phyloP scores from a whole-genome alignment of 2,329 filamentous ascomycete species.

The Teratosphaeria zuluensis region DNA sequence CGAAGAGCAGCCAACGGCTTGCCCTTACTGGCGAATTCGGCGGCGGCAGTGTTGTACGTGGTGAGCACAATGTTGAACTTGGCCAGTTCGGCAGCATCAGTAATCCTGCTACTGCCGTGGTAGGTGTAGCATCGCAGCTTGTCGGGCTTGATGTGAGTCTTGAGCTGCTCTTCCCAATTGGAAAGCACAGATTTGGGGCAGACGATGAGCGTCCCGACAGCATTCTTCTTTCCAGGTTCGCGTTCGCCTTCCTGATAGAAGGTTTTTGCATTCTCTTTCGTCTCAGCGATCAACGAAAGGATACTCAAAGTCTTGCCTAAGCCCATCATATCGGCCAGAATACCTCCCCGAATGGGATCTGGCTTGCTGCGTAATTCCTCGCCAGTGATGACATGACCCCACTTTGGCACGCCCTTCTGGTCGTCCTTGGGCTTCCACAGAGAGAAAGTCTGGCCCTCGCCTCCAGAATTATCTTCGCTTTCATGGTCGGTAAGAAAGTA shows the following conservation, averaged over 20 bases:
- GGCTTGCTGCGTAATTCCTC: constrained; percentile 37
- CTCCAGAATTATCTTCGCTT: constrained; percentile 30
- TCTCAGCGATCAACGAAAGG: constrained; percentile 63
- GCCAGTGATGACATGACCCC: constrained; percentile 79
- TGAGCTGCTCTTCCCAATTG: constrained; percentile 92
- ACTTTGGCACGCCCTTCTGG: constrained; percentile 51
- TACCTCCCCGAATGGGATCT: constrained; percentile 31
- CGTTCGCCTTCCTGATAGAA: constrained; percentile 35
- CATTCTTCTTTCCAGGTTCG: constrained; percentile 48
- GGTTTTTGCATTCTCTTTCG: constrained; percentile 49
- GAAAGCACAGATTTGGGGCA: constrained; percentile 83
- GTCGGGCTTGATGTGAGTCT: constrained; percentile 60
- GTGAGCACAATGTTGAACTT: constrained; percentile 80
- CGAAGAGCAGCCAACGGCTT: constrained; percentile 66
- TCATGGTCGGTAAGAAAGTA: constrained; percentile 79
- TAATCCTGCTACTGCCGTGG: constrained; percentile 68
- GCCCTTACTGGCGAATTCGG: constrained; percentile 48
- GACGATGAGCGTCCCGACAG: constrained; percentile 72
- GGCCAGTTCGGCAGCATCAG: constrained; percentile 57
- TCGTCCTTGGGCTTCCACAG: constrained; percentile 62
- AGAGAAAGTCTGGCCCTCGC: constrained; percentile 45
- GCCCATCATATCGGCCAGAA: constrained; percentile 44
- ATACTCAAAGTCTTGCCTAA: constrained; percentile 59
- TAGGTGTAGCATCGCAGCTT: constrained; percentile 70
- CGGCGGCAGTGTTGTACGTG: constrained; percentile 80